These are phyloP conservation scores for Pelargonium nanum DNA, from an alignment of 345 rosid species.

Conservation along the genomic window DNA sequence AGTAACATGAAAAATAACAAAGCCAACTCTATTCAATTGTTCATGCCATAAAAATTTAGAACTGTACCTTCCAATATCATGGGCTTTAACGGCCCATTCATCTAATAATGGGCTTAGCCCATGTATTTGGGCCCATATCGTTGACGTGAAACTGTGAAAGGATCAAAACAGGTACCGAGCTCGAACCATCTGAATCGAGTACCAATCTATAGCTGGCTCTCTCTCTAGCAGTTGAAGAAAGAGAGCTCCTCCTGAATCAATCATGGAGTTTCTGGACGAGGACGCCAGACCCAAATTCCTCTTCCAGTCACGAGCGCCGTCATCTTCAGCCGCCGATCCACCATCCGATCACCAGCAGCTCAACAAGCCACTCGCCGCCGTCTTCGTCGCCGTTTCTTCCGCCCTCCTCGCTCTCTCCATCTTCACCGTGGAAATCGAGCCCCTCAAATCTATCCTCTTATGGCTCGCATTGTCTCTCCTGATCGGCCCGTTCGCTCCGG, in stretches of 20 bases:
- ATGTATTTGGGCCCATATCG: too few species aligned
- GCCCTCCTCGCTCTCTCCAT: conserved; percentile 38
- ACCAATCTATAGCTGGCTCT: too few species aligned
- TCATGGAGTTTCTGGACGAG: conserved; percentile 86
- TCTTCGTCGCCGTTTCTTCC: conserved; percentile 34
- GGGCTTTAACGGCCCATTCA: too few species aligned
- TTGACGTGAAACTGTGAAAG: too few species aligned
- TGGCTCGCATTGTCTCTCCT: conserved; percentile 67
- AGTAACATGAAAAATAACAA: not conserved
- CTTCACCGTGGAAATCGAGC: conserved; percentile 56
- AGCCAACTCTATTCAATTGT: too few species aligned
- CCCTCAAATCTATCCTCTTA: conserved; percentile 47
- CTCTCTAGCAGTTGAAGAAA: too few species aligned
- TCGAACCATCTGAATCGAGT: too few species aligned
- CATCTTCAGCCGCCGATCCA: conserved; percentile 13
- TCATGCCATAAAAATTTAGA: conserved; percentile 1
- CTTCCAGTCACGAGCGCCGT: conserved; percentile 50
- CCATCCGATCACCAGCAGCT: not conserved
- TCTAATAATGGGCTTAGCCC: too few species aligned
- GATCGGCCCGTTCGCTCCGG: conserved; percentile 65
- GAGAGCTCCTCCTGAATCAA: not conserved
- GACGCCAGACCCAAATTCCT: conserved; percentile 68
- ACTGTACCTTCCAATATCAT: not conserved
- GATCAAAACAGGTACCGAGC: too few species aligned
- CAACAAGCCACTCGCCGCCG: conserved; percentile 9